Conservation (phyloP, 2,329 filamentous ascomycete species). For the Pseudogymnoascus sp. region DNA sequence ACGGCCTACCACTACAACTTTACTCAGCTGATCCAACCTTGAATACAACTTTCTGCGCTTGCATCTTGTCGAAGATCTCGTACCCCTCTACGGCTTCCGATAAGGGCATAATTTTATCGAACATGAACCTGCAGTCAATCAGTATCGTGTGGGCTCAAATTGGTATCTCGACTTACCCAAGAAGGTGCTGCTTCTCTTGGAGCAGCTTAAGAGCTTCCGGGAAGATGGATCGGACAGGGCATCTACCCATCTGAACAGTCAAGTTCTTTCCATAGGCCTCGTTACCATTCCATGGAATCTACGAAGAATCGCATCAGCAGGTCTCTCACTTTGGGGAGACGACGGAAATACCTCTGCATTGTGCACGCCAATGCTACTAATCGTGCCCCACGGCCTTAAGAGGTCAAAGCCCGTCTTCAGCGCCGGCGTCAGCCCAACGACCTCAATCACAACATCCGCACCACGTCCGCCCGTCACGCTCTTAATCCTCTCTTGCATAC, state of each 20-base stretch:
- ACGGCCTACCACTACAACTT: neutral
- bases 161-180: constrained; percentile 49
- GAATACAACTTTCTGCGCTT: constrained; percentile 69
- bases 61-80: constrained; percentile 64
- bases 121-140: constrained; percentile 57
- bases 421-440: constrained; percentile 64
- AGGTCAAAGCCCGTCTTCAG: constrained; percentile 65
- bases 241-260: constrained; percentile 67
- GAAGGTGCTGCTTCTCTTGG: constrained; percentile 57
- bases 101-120: constrained; percentile 66
- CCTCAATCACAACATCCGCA: constrained; percentile 77
- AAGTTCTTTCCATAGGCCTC: constrained; percentile 67
- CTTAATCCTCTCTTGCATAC: constrained; percentile 60
- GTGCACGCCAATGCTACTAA: constrained; percentile 70
- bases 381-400: constrained; percentile 63
- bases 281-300: constrained; percentile 60
- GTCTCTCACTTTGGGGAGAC: neutral
- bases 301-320: constrained; percentile 5
- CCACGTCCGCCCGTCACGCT: constrained; percentile 73
- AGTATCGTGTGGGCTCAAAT: constrained; percentile 14
- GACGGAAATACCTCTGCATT: constrained; percentile 53
- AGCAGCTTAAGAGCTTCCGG: constrained; percentile 57
- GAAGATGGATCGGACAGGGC: constrained; percentile 66
- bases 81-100: constrained; percentile 61
- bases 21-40: constrained; percentile 24